Percentiles rank a stretch among this genome's conserved stretches.
phyloP scores from a whole-genome alignment of 208 protist species.

The Leishmania turanica region DNA sequence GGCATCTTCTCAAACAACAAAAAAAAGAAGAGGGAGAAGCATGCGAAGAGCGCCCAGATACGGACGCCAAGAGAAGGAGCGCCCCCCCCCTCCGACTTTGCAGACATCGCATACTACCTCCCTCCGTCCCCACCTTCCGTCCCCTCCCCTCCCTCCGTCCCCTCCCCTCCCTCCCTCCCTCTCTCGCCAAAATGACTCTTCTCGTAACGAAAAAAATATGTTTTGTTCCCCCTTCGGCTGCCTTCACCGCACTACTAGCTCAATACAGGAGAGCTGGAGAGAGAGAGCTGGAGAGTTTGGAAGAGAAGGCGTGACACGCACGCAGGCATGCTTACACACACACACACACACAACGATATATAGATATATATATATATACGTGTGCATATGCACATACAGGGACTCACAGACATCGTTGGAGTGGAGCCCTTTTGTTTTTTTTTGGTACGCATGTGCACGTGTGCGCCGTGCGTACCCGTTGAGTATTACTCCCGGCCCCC shows the following conservation, averaged over 20 bases:
- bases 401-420: no score
- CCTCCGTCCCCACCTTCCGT: no score
- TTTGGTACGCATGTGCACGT: background rate
- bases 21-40: background rate
- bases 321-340: conserved; percentile 1
- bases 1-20: background rate
- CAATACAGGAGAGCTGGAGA: background rate
- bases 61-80: background rate
- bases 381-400: background rate
- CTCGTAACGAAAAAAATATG: background rate
- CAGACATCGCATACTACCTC: background rate
- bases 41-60: background rate
- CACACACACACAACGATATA: background rate
- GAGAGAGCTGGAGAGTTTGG: background rate
- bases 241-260: background rate
- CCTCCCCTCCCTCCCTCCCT: background rate
- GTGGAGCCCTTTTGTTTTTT: no score
- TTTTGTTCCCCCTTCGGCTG: background rate
- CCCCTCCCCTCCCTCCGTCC: background rate
- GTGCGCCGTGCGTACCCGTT: background rate
- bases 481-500: background rate
- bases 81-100: background rate
- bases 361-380: background rate
- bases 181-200: background rate
- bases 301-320: background rate